Evolutionary conservation across 129 eudicot genomes (phyloP).

Genomic region (Flaveria robusta): DNA sequence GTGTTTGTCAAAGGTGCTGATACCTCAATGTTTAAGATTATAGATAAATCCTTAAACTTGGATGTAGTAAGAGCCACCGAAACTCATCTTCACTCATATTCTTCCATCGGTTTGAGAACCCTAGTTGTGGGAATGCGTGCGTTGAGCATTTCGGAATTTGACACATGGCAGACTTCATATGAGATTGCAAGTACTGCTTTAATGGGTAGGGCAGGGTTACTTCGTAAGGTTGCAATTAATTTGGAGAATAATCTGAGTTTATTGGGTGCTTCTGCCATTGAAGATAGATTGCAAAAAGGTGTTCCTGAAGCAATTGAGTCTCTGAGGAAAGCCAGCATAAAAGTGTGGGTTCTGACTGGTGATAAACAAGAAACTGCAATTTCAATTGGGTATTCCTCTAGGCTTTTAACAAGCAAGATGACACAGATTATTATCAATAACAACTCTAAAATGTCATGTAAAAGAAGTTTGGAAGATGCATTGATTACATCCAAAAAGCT

Average conservation of each 20-base stretch:
- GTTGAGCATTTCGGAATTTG: slow-evolving; percentile 63
- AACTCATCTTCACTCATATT: slow-evolving; percentile 73
- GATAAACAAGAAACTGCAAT: slow-evolving; percentile 99
- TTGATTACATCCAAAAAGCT: slow-evolving; percentile 40
- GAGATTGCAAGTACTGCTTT: slow-evolving; percentile 90
- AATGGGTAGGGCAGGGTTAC: slow-evolving; percentile 77
- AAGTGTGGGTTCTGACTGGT: slow-evolving; percentile 98
- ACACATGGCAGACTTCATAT: slow-evolving; percentile 85
- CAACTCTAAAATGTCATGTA: slow-evolving; percentile 70
- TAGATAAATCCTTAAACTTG: slow-evolving; percentile 52
- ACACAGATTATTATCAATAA: slow-evolving; percentile 69
- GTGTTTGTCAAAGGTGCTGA: slow-evolving; percentile 96
- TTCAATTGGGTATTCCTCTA: slow-evolving; percentile 91
- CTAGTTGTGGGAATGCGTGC: slow-evolving; percentile 89
- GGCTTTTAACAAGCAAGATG: slow-evolving; percentile 76
- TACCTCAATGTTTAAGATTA: slow-evolving; percentile 75
- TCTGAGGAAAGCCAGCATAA: slow-evolving; percentile 70
- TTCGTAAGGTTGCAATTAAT: slow-evolving; percentile 71
- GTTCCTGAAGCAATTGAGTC: slow-evolving; percentile 99
- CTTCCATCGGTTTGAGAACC: slow-evolving; percentile 83
- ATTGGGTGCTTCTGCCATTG: slow-evolving; percentile 90
- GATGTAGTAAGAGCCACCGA: slow-evolving; percentile 57
- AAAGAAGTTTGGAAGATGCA: slow-evolving; percentile 67
- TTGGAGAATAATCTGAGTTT: slow-evolving; percentile 60
- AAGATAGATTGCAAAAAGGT: slow-evolving; percentile 87